Percentiles rank a stretch among this genome's conserved stretches.
phyloP scores from a whole-genome alignment of 2,329 filamentous ascomycete genomes.

The Neoarthrinium moseri region DNA sequence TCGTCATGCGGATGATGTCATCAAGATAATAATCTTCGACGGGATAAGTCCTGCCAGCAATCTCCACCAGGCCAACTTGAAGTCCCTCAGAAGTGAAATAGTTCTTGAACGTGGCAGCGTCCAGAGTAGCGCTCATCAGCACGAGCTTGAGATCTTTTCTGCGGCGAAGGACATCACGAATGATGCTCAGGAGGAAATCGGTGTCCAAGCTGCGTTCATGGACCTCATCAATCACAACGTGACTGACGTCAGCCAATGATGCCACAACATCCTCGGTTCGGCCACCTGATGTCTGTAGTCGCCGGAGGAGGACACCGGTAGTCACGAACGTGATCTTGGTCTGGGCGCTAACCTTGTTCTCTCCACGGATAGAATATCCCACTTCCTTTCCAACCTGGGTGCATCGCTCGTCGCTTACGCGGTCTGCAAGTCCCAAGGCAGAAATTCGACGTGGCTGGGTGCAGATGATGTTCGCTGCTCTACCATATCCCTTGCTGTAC shows the following conservation, averaged over 20 bases:
- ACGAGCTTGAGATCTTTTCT: constrained; percentile 83
- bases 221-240: constrained; percentile 94
- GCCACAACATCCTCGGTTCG: constrained; percentile 75
- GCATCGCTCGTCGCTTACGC: constrained; percentile 90
- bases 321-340: constrained; percentile 96
- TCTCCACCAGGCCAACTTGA: constrained; percentile 78
- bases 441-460: constrained; percentile 95
- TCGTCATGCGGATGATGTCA: constrained; percentile 78
- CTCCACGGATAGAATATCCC: constrained; percentile 88
- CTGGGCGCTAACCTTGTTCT: constrained; percentile 69
- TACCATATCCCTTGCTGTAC: constrained; percentile 72
- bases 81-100: constrained; percentile 74
- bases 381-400: constrained; percentile 80
- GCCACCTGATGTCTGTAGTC: constrained; percentile 87
- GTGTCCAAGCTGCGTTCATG: constrained; percentile 95
- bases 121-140: constrained; percentile 94
- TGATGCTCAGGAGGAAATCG: constrained; percentile 85
- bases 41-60: constrained; percentile 84
- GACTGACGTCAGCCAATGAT: constrained; percentile 85
- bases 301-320: constrained; percentile 85
- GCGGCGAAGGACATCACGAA: constrained; percentile 75
- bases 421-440: constrained; percentile 87
- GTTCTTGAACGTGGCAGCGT: constrained; percentile 78
- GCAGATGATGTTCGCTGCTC: constrained; percentile 84
- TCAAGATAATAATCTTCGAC: constrained; percentile 90